Conservation (phyloP, 495 filamentous ascomycete species). For the Aspergillus panamensis region DNA sequence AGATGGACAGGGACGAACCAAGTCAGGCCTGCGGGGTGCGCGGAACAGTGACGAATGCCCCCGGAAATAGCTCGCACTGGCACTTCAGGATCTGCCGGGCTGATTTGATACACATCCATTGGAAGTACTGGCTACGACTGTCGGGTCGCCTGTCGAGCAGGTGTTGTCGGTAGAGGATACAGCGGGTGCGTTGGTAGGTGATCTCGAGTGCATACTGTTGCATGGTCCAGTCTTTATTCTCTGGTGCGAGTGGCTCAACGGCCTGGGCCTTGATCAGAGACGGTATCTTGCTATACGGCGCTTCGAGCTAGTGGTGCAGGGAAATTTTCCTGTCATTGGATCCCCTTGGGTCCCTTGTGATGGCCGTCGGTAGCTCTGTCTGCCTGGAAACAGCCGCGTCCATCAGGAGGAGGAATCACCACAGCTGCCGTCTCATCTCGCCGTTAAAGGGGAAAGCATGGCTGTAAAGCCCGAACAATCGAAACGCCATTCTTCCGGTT, state of each 20-base stretch:
- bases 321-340: slow-evolving; percentile 56
- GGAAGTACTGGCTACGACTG: slow-evolving; percentile 66
- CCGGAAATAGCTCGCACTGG: slow-evolving; percentile 69
- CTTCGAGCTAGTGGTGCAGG: slow-evolving; percentile 31
- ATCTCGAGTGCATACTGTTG: slow-evolving; percentile 73
- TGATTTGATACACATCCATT: slow-evolving; percentile 71
- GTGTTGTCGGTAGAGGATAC: slow-evolving; percentile 77
- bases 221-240: slow-evolving; percentile 35
- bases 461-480: slow-evolving; percentile 20
- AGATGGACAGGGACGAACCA: slow-evolving; percentile 16
- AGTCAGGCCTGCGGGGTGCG: slow-evolving; percentile 1
- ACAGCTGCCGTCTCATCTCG: slow-evolving; percentile 37
- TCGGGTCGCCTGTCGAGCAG: slow-evolving; percentile 63
- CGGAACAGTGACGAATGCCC: slow-evolving; percentile 56
- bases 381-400: slow-evolving; percentile 36
- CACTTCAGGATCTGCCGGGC: slow-evolving; percentile 68
- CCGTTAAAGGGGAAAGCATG: slow-evolving; percentile 29
- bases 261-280: slow-evolving; percentile 3
- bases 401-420: slow-evolving; percentile 25
- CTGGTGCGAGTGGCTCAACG: no score
- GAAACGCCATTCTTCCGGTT: slow-evolving; percentile 4
- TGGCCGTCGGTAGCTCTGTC: slow-evolving; percentile 34
- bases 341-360: slow-evolving; percentile 29
- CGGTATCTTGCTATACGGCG: slow-evolving; percentile 43
- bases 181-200: slow-evolving; percentile 72